phyloP scores from a whole-genome alignment of 495 filamentous ascomycete genomes.

The Trichoderma gamsii region DNA sequence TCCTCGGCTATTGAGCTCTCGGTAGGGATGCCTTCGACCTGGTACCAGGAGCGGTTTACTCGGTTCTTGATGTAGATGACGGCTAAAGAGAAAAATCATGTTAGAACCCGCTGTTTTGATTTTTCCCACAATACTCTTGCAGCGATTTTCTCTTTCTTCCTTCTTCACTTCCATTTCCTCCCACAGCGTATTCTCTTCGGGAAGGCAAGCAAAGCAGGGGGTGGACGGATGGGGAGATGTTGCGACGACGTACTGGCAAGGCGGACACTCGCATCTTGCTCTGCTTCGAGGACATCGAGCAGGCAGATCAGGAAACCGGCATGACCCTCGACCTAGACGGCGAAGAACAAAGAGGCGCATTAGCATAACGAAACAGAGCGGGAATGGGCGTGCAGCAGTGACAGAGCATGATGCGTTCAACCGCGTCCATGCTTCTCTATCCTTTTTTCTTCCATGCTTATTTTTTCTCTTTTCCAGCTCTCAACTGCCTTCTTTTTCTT shows the following conservation, averaged over 20 bases:
- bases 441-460: too few species aligned
- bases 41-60: slow-evolving; percentile 82
- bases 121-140: neutral
- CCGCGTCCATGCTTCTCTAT: too few species aligned
- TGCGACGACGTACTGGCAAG: slow-evolving; percentile 65
- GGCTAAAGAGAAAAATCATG: slow-evolving; percentile 46
- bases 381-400: neutral
- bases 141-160: neutral
- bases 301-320: slow-evolving; percentile 86
- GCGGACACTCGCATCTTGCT: slow-evolving; percentile 75
- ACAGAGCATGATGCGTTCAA: neutral
- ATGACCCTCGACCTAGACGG: slow-evolving; percentile 75
- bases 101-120: neutral
- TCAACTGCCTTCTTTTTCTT: too few species aligned
- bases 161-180: neutral
- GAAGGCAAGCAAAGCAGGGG: neutral
- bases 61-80: slow-evolving; percentile 98
- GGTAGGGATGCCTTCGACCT: slow-evolving; percentile 61
- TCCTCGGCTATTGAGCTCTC: slow-evolving; percentile 71
- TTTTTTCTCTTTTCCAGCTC: too few species aligned
- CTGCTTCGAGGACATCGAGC: slow-evolving; percentile 79
- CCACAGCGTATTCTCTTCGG: slow-evolving; percentile 16
- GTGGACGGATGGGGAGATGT: slow-evolving; percentile 3
- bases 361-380: slow-evolving; percentile 11
- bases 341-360: slow-evolving; percentile 17